These are phyloP conservation scores for Penicillium aurantiogriseum DNA, from an alignment of 2,329 filamentous ascomycete genomes.

Conservation along the genomic window DNA sequence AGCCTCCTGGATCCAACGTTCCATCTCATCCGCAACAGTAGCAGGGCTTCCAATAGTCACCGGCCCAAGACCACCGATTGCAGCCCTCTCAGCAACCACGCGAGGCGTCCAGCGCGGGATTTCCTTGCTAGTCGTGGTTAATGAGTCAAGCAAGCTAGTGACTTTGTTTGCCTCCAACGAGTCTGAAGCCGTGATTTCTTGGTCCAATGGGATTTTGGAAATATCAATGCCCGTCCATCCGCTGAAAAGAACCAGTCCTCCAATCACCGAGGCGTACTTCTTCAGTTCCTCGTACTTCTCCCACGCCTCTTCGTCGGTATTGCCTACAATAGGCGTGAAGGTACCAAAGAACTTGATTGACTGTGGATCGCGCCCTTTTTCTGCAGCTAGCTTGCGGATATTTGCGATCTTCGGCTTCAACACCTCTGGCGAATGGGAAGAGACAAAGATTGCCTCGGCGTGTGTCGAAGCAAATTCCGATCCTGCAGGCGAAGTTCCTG, in stretches of 20 bases:
- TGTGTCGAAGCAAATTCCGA: conserved; percentile 57
- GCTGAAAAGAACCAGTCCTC: conserved; percentile 56
- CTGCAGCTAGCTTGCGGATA: conserved; percentile 53
- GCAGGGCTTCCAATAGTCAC: conserved; percentile 48
- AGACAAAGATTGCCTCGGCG: conserved; percentile 62
- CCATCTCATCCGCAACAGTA: conserved; percentile 50
- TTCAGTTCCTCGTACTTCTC: conserved; percentile 53
- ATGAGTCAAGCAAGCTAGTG: conserved; percentile 50
- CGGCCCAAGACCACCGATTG: conserved; percentile 52
- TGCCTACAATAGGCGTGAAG: conserved; percentile 51
- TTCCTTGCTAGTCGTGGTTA: conserved; percentile 52
- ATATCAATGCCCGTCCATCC: conserved; percentile 63
- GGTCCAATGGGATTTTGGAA: conserved; percentile 56
- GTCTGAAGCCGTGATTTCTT: conserved; percentile 56
- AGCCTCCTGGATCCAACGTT: conserved; percentile 47
- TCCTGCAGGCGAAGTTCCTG: conserved; percentile 59
- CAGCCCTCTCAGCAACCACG: conserved; percentile 47
- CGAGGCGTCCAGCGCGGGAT: conserved; percentile 48
- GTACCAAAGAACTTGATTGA: conserved; percentile 58
- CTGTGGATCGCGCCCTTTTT: conserved; percentile 55
- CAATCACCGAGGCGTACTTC: conserved; percentile 54
- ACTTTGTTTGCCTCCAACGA: conserved; percentile 55
- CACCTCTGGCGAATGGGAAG: conserved; percentile 52
- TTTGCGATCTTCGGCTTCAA: conserved; percentile 53
- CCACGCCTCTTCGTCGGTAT: conserved; percentile 54